phyloP scores from a whole-genome alignment of 2,329 filamentous ascomycete species.

The Fusarium foetens region DNA sequence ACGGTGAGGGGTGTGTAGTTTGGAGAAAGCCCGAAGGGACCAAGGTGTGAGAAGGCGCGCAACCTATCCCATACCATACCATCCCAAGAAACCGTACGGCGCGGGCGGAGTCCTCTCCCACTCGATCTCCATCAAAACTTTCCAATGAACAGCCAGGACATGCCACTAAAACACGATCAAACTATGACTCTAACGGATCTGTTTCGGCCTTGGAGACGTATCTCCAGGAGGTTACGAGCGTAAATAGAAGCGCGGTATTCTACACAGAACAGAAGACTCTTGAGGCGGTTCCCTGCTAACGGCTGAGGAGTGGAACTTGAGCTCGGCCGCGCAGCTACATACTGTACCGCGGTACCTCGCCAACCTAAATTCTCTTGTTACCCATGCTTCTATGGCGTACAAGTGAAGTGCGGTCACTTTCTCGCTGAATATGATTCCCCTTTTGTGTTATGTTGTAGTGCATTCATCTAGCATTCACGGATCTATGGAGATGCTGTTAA shows the following conservation, averaged over 20 bases:
- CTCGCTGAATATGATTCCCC: neutral
- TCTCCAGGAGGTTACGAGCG: constrained; percentile 9
- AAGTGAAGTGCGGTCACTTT: constrained; percentile 7
- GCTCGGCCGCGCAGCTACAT: constrained; percentile 21
- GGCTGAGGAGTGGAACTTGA: constrained; percentile 33
- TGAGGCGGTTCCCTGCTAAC: constrained; percentile 22
- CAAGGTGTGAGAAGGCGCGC: constrained; percentile 27
- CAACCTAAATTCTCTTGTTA: constrained; percentile 7
- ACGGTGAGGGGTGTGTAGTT: constrained; percentile 29
- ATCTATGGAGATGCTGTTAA: constrained; percentile 35
- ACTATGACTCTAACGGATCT: constrained; percentile 39
- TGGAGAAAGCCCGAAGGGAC: constrained; percentile 18
- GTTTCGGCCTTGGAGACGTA: constrained; percentile 30
- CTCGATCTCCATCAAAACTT: constrained; percentile 22
- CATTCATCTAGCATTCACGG: constrained; percentile 37
- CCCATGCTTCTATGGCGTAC: constrained; percentile 11
- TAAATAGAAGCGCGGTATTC: constrained; percentile 13
- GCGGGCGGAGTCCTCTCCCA: constrained; percentile 26
- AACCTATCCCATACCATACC: neutral
- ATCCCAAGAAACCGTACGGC: constrained; percentile 26
- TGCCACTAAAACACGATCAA: constrained; percentile 18
- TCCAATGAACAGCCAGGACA: constrained; percentile 17
- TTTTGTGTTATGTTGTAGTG: constrained; percentile 4
- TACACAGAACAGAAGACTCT: constrained; percentile 11
- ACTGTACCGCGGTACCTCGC: constrained; percentile 27